Percentiles rank a stretch among this genome's conserved stretches.
Conservation (phyloP, 352 stramenopile genomes). For the Pythium dissotocum region DNA sequence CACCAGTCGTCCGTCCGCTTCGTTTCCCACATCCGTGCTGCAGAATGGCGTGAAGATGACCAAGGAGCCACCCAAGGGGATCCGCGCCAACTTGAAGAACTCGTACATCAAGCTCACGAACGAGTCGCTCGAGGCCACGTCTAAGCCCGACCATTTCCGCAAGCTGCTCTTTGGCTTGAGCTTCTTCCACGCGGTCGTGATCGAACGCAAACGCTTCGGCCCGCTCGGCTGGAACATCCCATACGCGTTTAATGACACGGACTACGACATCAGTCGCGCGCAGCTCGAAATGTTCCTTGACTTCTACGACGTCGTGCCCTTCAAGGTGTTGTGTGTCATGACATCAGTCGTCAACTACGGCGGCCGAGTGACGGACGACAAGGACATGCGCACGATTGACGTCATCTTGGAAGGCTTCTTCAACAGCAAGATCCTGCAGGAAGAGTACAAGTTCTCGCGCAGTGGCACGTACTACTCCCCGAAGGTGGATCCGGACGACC, state of each 20-base stretch:
- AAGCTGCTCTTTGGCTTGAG: conserved; percentile 89
- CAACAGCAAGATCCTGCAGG: conserved; percentile 64
- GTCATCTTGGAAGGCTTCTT: conserved; percentile 86
- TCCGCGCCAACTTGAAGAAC: conserved; percentile 88
- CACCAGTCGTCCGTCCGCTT: conserved; percentile 74
- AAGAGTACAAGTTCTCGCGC: conserved; percentile 63
- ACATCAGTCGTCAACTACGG: conserved; percentile 92
- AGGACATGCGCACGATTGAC: conserved; percentile 87
- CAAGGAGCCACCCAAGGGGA: conserved; percentile 91
- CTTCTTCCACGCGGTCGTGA: conserved; percentile 79
- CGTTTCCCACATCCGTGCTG: conserved; percentile 86
- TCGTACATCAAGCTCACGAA: conserved; percentile 92
- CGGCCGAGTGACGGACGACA: conserved; percentile 92
- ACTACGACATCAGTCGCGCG: conserved; percentile 74
- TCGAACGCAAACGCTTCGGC: conserved; percentile 90
- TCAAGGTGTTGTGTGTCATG: conserved; percentile 87
- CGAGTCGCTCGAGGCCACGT: conserved; percentile 61
- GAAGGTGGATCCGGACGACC: conserved; percentile 56
- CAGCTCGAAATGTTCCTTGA: conserved; percentile 93
- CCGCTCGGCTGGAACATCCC: conserved; percentile 92
- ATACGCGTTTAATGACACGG: conserved; percentile 94
- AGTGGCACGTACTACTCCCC: conserved; percentile 76
- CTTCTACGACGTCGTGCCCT: conserved; percentile 84
- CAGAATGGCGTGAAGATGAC: conserved; percentile 95
- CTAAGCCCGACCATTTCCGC: conserved; percentile 77